Base-by-base conservation (phyloP, 352 stramenopile genomes). In the Aphanomyces cochlioides region DNA sequence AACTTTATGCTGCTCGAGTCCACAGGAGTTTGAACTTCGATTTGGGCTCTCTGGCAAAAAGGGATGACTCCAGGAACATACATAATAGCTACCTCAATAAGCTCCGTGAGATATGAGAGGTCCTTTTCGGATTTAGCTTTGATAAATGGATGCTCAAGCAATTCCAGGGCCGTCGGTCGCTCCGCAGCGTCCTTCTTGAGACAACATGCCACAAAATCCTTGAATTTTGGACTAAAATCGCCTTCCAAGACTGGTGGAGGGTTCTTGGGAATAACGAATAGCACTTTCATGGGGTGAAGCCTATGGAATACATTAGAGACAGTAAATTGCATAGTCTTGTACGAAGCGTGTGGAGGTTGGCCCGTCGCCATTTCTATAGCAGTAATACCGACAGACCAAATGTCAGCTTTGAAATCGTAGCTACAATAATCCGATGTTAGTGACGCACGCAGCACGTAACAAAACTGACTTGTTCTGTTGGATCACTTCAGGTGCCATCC, bases 371-470 rank as follows among this genome's bases (percentile, higher is more conserved):
- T 98, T 82, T 99, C 97, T 73, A 99, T 99, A 6, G 89, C 87
- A 5, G 97, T 99, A 77, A 99, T 99, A 28, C 97, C 97, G 45
- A 99, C 78, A 40, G 87, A 98, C 97, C 97, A 99, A 57, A 99
- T 97, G 80, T 99, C 97, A 8, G 96, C 96, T 77, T 97, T 92
- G 66, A 89, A 97, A 79, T 99, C 95, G 79, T 99, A 99, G 56
- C 89, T 70, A 69, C 15, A 39, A 6, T 37, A 28, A 45, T 3
- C 38, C 15, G 4, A 21, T 47, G 39, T 47, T 63, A 80, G 28
- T 28, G 28, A 28, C 28, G 2, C 28, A 28, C 28, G 2, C 28
- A 28, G 28, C 28, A 28, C 28, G 28, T 72, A 58, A 80, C 66
- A 28, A 63, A 66, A 47, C 64, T 63, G n/a, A 73, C 59, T 89